Base-by-base conservation (phyloP, 192 early-diverging fungal genomes). In the Chytriomyces sp. region DNA sequence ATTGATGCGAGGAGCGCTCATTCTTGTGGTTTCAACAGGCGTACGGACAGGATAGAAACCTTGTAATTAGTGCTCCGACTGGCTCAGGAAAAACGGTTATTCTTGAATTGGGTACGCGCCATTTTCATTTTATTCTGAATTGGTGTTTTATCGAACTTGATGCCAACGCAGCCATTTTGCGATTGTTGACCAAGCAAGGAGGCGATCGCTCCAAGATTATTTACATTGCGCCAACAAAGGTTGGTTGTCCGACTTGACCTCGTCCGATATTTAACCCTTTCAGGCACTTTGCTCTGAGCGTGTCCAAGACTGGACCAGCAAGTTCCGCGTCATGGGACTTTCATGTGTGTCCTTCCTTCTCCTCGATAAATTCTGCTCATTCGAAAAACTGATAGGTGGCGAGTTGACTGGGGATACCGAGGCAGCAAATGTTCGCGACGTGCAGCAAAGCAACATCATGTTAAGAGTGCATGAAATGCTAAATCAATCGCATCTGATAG, bases 361-460 rank as follows among this genome's bases (percentile, higher is more conserved):
- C n/a, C n/a, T n/a, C n/a, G n/a, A n/a, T n/a, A n/a, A n/a, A n/a
- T n/a, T n/a, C n/a, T 62, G 55, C 3, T 8, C 37, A 12, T 14
- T 40, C 54, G 36, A 39, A 5, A 56, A 25, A 77, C 32, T 41
- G 22, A 30, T 56, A 76, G 84, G 89, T 72, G 77, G 82, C 61
- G 86, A 89, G 70, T 74, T 90, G 36, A 93, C 89, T 17, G 90
- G 91, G 6, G 90, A 93, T 65, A 86, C 86, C 0, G 79, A 88
- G 30, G 52, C 58, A 1, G 14, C 69, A 22, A 52, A 74, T 3
- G 63, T 86, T 4, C 52, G 74, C 19, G 81, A 88, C 6, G 78
- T 89, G 5, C 80, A 82, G 59, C 72, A 64, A 33, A 73, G 73
- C 39, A 76, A 83, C 25, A 81, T 86, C 53, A 81, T 86, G 81